These are phyloP conservation scores for Trametes cingulata DNA, from an alignment of 768 basidiomycete genomes.

Conservation along the genomic window DNA sequence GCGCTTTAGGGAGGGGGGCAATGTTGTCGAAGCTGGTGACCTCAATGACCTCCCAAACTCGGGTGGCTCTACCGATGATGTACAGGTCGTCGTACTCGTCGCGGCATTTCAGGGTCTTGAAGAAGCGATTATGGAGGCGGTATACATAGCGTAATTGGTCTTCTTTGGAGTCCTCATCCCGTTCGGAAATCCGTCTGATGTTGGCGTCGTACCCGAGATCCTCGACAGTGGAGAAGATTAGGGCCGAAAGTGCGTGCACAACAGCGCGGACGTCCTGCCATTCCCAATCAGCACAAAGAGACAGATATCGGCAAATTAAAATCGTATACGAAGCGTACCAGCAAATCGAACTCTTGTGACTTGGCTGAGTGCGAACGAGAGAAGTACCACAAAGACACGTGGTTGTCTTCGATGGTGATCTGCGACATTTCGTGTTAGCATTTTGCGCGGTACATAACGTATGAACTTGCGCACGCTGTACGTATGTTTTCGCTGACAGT, in stretches of 20 bases:
- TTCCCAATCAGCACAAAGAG: not conserved
- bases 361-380: slow-evolving; percentile 9
- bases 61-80: slow-evolving; percentile 1
- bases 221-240: slow-evolving; percentile 5
- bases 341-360: not conserved
- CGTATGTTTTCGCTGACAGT: slow-evolving; percentile 3
- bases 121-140: not conserved
- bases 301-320: not conserved
- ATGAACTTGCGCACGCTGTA: not conserved
- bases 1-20: not conserved
- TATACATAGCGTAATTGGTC: slow-evolving; percentile 1
- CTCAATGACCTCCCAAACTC: slow-evolving; percentile 3
- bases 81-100: not conserved
- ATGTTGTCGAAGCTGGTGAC: slow-evolving; percentile 3
- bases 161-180: not conserved
- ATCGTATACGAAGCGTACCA: not conserved
- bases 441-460: not conserved
- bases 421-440: not conserved
- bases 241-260: not conserved
- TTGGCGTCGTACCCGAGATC: slow-evolving; percentile 8
- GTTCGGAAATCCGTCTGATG: not conserved
- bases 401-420: slow-evolving; percentile 7
- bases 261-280: slow-evolving; percentile 2
- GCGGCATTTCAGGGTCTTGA: slow-evolving; percentile 1
- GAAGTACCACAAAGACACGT: not conserved